Evolutionary conservation across 257 asterid species (phyloP).

Genomic region (Nyctanthes arbortristis): DNA sequence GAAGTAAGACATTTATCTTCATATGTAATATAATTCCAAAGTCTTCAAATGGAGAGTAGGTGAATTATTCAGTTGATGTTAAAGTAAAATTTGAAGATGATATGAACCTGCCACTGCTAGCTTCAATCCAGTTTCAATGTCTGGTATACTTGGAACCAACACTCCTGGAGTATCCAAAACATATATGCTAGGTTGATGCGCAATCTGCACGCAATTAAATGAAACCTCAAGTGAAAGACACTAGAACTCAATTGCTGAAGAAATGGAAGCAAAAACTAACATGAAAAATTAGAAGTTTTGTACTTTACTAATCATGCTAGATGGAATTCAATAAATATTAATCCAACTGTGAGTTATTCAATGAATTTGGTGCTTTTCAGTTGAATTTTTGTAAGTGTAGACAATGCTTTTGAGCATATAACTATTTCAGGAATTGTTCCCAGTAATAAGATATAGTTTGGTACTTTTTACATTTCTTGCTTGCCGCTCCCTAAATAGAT

Average conservation of each 20-base stretch:
- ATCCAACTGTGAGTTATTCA: not conserved
- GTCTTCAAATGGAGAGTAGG: not conserved
- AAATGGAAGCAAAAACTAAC: not conserved
- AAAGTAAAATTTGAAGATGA: not conserved
- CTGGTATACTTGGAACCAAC: slow-evolving; percentile 85
- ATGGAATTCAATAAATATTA: slow-evolving; percentile 5
- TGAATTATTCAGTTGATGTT: not conserved
- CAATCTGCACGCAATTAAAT: slow-evolving; percentile 57
- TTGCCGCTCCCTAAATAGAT: not conserved
- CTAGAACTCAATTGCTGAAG: not conserved
- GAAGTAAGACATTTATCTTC: not conserved
- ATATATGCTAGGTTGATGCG: slow-evolving; percentile 89
- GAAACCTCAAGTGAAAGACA: not conserved
- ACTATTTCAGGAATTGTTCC: not conserved
- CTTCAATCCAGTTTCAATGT: slow-evolving; percentile 85
- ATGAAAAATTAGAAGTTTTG: not conserved
- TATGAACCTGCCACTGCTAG: slow-evolving; percentile 83
- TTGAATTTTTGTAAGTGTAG: not conserved
- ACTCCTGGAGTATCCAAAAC: slow-evolving; percentile 96
- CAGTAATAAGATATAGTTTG: not conserved
- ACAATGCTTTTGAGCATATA: not conserved
- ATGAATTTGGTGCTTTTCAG: not conserved
- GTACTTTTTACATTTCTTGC: not conserved
- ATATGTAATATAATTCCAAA: no score
- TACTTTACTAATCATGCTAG: not conserved